Evolutionary conservation across 257 asterid species (phyloP).

Genomic region (Solanum chilense): DNA sequence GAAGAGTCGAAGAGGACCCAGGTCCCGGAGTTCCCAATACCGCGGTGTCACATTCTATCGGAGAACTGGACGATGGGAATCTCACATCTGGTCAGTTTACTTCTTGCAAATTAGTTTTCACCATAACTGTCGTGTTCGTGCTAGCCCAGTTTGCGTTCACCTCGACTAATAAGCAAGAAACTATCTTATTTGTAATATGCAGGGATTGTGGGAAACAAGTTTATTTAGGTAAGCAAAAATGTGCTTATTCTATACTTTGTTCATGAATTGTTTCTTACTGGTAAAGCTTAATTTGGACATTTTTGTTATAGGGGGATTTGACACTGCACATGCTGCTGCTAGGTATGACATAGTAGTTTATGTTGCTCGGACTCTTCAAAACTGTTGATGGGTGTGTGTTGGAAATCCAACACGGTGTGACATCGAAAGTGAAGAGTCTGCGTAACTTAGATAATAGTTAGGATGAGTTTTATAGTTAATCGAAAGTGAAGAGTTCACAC

Average conservation of each 20-base stretch:
- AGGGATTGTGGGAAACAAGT: slow-evolving; percentile 99
- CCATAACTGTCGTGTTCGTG: too few species aligned
- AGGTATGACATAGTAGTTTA: slow-evolving; percentile 30
- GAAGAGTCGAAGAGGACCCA: slow-evolving; percentile 95
- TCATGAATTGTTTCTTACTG: not conserved
- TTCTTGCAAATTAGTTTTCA: not conserved
- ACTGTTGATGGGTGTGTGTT: too few species aligned
- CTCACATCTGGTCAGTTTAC: slow-evolving; percentile 77
- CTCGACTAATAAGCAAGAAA: not conserved
- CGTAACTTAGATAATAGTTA: not conserved
- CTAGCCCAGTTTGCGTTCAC: not conserved
- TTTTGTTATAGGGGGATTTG: slow-evolving; percentile 62
- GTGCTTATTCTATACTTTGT: not conserved
- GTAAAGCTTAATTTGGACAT: too few species aligned
- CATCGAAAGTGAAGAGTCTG: too few species aligned
- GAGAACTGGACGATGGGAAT: slow-evolving; percentile 97
- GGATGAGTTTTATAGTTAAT: not conserved
- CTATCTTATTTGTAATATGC: slow-evolving; percentile 11
- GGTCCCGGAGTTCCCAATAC: slow-evolving; percentile 95
- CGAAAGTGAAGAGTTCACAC: too few species aligned
- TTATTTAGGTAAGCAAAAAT: slow-evolving; percentile 54
- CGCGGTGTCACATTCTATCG: slow-evolving; percentile 98
- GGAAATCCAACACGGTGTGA: too few species aligned
- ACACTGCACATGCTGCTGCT: slow-evolving; percentile 97
- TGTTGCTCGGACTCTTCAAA: too few species aligned